phyloP scores from a whole-genome alignment of 2,329 filamentous ascomycete genomes.

The Raffaelea ambrosiae region DNA sequence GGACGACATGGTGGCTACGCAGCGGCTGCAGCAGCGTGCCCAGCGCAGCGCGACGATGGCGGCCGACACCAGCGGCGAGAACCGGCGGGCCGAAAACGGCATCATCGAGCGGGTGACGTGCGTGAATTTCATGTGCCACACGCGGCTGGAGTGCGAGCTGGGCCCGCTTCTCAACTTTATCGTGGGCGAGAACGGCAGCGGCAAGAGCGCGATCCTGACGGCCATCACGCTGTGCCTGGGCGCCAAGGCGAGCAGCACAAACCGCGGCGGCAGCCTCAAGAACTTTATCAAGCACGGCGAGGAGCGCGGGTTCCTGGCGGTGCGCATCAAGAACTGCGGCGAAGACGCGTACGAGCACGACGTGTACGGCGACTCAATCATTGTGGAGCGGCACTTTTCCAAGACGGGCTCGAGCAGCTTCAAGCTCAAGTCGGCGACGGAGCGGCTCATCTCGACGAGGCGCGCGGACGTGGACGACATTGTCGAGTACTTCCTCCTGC shows the following conservation, averaged over 20 bases:
- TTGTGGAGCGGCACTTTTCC: slow-evolving; percentile 84
- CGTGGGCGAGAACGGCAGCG: slow-evolving; percentile 93
- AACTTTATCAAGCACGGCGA: slow-evolving; percentile 81
- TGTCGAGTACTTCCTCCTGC: slow-evolving; percentile 83
- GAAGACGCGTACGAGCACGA: slow-evolving; percentile 76
- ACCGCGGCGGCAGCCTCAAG: slow-evolving; percentile 82
- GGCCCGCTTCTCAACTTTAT: slow-evolving; percentile 97
- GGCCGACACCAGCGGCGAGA: slow-evolving; percentile 41
- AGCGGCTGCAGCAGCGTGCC: slow-evolving; percentile 45
- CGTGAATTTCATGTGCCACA: slow-evolving; percentile 95
- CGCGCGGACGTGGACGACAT: slow-evolving; percentile 87
- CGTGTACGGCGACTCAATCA: slow-evolving; percentile 74
- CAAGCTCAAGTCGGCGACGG: slow-evolving; percentile 70
- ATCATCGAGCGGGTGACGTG: slow-evolving; percentile 84
- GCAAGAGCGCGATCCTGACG: slow-evolving; percentile 92
- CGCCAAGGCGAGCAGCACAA: slow-evolving; percentile 86
- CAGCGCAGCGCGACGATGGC: slow-evolving; percentile 11
- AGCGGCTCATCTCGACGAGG: slow-evolving; percentile 68
- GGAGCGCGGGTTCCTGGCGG: slow-evolving; percentile 66
- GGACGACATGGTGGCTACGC: slow-evolving; percentile 57
- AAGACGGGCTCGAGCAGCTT: slow-evolving; percentile 69
- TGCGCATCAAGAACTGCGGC: slow-evolving; percentile 87
- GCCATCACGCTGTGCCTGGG: slow-evolving; percentile 92
- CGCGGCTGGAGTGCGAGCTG: slow-evolving; percentile 70
- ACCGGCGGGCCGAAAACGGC: slow-evolving; percentile 70